A percentile compares a stretch with the other conserved stretches of the same genome.
Conservation (phyloP, 768 basidiomycete species). For the Lactarius evosmus region DNA sequence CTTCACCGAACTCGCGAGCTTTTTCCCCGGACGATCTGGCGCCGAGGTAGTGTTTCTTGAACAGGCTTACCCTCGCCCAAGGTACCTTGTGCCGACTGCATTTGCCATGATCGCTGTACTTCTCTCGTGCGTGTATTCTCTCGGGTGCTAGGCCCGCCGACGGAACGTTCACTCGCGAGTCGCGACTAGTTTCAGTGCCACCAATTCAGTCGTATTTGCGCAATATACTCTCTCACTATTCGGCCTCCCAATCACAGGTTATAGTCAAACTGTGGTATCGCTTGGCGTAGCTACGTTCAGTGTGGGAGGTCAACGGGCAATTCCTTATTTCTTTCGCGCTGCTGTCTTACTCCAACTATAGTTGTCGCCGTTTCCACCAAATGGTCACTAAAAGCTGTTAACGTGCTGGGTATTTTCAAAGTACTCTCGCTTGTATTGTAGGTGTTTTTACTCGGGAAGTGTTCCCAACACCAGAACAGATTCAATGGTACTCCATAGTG, state of each 20-base stretch:
- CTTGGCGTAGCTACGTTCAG: slow-evolving; percentile 30
- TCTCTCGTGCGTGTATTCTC: slow-evolving; percentile 29
- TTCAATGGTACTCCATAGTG: slow-evolving; percentile 24
- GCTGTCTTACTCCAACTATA: slow-evolving; percentile 10
- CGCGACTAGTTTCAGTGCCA: slow-evolving; percentile 26
- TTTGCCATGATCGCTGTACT: slow-evolving; percentile 40
- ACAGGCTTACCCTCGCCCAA: slow-evolving; percentile 43
- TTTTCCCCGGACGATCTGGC: slow-evolving; percentile 49
- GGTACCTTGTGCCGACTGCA: slow-evolving; percentile 42
- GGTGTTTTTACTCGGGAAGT: neutral
- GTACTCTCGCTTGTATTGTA: slow-evolving; percentile 30
- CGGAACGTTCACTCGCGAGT: neutral
- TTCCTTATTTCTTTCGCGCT: no score
- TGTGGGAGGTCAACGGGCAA: slow-evolving; percentile 24
- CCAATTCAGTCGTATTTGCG: slow-evolving; percentile 32
- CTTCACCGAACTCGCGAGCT: slow-evolving; percentile 45
- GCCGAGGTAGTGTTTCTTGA: slow-evolving; percentile 50
- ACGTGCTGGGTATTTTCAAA: slow-evolving; percentile 31
- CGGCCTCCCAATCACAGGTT: slow-evolving; percentile 27
- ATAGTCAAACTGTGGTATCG: slow-evolving; percentile 29
- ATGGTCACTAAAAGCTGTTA: slow-evolving; percentile 32
- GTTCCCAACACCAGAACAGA: neutral
- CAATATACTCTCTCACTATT: slow-evolving; percentile 31
- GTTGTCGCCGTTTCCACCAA: slow-evolving; percentile 34
- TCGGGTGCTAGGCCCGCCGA: neutral